phyloP scores from a whole-genome alignment of 768 basidiomycete genomes.

The Boletus rex-veris region DNA sequence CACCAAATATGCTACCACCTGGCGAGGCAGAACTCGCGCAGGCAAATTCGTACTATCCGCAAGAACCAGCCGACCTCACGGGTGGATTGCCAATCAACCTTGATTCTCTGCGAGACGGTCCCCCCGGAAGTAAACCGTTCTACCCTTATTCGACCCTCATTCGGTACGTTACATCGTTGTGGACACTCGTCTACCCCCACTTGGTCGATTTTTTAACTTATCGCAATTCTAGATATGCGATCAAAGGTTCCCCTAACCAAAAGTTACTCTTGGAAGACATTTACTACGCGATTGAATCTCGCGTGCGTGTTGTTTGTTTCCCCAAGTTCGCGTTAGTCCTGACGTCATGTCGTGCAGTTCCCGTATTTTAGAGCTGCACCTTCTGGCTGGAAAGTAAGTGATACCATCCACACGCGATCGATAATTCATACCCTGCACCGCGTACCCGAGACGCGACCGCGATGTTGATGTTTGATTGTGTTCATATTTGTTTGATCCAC shows the following conservation, averaged over 20 bases:
- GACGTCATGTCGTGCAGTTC: slow-evolving; percentile 47
- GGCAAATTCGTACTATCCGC: slow-evolving; percentile 66
- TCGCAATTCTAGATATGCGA: slow-evolving; percentile 63
- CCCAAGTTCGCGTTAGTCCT: slow-evolving; percentile 2
- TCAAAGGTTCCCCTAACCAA: slow-evolving; percentile 87
- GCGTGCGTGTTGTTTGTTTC: slow-evolving; percentile 47
- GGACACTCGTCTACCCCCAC: background rate
- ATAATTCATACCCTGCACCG: background rate
- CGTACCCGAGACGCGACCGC: slow-evolving; percentile 43
- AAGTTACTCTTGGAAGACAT: slow-evolving; percentile 85
- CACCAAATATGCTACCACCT: slow-evolving; percentile 59
- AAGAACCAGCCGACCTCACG: slow-evolving; percentile 72
- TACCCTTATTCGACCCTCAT: slow-evolving; percentile 91
- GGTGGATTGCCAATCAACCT: slow-evolving; percentile 84
- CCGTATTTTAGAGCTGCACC: slow-evolving; percentile 86
- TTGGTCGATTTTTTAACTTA: background rate
- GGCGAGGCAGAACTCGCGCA: slow-evolving; percentile 49
- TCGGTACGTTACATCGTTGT: slow-evolving; percentile 49
- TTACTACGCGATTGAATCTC: slow-evolving; percentile 87
- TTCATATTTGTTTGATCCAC: slow-evolving; percentile 52
- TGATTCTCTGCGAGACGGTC: slow-evolving; percentile 81
- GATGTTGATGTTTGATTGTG: slow-evolving; percentile 64
- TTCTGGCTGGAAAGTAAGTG: slow-evolving; percentile 86
- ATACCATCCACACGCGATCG: background rate
- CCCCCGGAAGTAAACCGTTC: slow-evolving; percentile 86